These are phyloP conservation scores for Jackrogersella minutella DNA, from an alignment of 495 filamentous ascomycete species.

Conservation along the genomic window DNA sequence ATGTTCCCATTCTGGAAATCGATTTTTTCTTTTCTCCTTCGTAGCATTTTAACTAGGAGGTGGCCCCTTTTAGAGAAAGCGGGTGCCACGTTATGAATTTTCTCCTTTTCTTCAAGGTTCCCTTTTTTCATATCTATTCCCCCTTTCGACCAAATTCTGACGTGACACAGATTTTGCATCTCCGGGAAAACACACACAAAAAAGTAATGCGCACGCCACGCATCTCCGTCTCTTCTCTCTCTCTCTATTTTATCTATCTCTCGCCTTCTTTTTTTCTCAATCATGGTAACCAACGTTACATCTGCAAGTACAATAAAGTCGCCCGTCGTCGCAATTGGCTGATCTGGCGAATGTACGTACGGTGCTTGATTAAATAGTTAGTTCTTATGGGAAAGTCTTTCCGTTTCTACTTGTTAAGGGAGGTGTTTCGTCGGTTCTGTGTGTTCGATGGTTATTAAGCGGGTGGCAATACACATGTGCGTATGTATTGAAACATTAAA, in stretches of 20 bases:
- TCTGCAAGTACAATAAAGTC: conserved; percentile 9
- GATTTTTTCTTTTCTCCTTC: neutral
- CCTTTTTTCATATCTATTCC: neutral
- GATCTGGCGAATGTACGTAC: conserved; percentile 1
- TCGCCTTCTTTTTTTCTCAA: neutral
- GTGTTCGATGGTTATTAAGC: neutral
- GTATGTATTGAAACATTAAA: conserved; percentile 10
- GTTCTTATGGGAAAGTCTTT: conserved; percentile 10
- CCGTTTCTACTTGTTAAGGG: conserved; percentile 7
- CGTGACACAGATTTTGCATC: conserved; percentile 27
- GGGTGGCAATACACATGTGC: neutral
- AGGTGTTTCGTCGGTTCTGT: neutral
- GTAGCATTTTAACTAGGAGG: no score
- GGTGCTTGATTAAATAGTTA: neutral
- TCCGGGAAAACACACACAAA: conserved; percentile 14
- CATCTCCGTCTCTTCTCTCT: neutral
- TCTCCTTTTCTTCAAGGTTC: neutral
- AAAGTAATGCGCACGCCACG: neutral
- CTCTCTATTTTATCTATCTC: neutral
- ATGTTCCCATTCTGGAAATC: conserved; percentile 22
- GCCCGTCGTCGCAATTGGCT: neutral
- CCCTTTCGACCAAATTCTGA: neutral
- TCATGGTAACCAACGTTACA: conserved; percentile 32
- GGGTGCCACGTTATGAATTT: no score
- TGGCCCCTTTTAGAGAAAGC: no score